phyloP scores from a whole-genome alignment of 2,329 filamentous ascomycete genomes.

The Pseudogymnoascus sp. region DNA sequence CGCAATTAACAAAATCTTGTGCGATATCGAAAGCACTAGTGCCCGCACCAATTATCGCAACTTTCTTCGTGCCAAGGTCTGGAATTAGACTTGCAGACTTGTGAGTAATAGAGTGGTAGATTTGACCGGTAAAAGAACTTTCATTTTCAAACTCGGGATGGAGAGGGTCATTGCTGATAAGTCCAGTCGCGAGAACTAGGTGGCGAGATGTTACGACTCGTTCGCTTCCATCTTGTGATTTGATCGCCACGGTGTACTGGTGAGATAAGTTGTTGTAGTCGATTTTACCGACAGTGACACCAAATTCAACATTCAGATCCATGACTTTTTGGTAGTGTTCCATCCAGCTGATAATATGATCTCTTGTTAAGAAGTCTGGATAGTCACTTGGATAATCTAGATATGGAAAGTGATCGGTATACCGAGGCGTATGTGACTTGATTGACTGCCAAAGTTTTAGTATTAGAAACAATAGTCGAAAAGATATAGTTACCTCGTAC shows the following conservation, averaged over 20 bases:
- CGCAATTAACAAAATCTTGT: slow-evolving; percentile 19
- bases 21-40: slow-evolving; percentile 29
- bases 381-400: slow-evolving; percentile 36
- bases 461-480: background rate
- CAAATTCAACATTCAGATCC: slow-evolving; percentile 40
- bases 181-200: slow-evolving; percentile 41
- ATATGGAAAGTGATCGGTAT: slow-evolving; percentile 24
- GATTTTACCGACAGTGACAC: slow-evolving; percentile 33
- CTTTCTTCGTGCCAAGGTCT: slow-evolving; percentile 34
- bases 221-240: slow-evolving; percentile 19
- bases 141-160: slow-evolving; percentile 35
- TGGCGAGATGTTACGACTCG: slow-evolving; percentile 34
- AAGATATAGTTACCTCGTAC: background rate
- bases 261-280: slow-evolving; percentile 28
- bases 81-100: slow-evolving; percentile 31
- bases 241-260: slow-evolving; percentile 33
- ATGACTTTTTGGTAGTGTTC: slow-evolving; percentile 42
- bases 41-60: slow-evolving; percentile 41
- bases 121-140: slow-evolving; percentile 34
- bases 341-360: slow-evolving; percentile 43
- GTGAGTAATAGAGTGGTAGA: slow-evolving; percentile 39
- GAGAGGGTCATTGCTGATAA: slow-evolving; percentile 33
- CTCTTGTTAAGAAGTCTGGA: slow-evolving; percentile 37
- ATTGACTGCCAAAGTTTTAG: background rate
- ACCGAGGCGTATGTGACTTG: background rate